Percentiles rank a stretch among this genome's conserved stretches.
Evolutionary conservation across 106 monocot species (phyloP).

Genomic region (Apostasia shenzhenica): DNA sequence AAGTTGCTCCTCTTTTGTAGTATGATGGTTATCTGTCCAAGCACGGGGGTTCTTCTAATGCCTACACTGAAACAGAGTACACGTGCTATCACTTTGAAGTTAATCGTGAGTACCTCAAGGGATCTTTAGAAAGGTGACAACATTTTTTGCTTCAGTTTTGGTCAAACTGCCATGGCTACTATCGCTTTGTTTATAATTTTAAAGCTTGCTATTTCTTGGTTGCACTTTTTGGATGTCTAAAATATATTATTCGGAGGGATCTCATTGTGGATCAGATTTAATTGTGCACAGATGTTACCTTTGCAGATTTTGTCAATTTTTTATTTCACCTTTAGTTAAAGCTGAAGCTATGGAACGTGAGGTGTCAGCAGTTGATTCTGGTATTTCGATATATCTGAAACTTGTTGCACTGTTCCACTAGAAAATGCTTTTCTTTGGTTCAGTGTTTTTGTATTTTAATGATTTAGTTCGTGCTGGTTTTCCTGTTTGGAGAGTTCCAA

Average conservation of each 20-base stretch:
- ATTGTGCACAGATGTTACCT: neutral
- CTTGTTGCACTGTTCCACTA: slow-evolving; percentile 1
- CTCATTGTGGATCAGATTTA: neutral
- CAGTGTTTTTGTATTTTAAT: neutral
- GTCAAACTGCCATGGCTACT: too few relatives aligned
- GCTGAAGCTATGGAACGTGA: slow-evolving; percentile 97
- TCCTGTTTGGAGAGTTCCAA: neutral
- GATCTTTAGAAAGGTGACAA: slow-evolving; percentile 77
- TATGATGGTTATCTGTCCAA: slow-evolving; percentile 95
- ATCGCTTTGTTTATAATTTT: neutral
- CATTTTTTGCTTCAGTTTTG: neutral
- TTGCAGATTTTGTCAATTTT: slow-evolving; percentile 88
- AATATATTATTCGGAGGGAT: neutral
- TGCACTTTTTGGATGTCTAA: neutral
- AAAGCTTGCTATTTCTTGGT: neutral
- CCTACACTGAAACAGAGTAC: slow-evolving; percentile 88
- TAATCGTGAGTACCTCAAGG: slow-evolving; percentile 81
- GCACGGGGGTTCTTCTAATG: slow-evolving; percentile 97
- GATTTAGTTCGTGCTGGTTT: neutral
- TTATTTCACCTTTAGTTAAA: slow-evolving; percentile 93
- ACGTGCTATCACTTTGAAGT: slow-evolving; percentile 97
- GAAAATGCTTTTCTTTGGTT: neutral
- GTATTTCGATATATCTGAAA: slow-evolving; percentile 19
- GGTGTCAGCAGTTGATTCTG: slow-evolving; percentile 95
- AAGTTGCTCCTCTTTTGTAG: slow-evolving; percentile 18